Evolutionary conservation across 345 rosid genomes (phyloP).

Genomic region (Laguncularia racemosa): DNA sequence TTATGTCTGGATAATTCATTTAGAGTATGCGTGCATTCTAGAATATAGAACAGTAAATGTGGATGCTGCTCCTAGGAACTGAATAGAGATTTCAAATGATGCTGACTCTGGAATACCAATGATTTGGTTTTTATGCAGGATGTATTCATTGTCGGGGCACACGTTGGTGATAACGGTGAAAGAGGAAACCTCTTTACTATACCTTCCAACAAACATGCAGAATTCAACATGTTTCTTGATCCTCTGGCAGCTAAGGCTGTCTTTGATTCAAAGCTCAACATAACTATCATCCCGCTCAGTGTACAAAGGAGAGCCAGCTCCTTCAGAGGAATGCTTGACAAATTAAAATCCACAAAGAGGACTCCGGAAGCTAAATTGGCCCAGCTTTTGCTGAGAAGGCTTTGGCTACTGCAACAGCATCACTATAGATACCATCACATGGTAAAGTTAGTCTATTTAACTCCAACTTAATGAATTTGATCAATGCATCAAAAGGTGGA

Average conservation of each 20-base stretch:
- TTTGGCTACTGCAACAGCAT: conserved; percentile 34
- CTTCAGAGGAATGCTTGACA: conserved; percentile 26
- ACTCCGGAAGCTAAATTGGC: conserved; percentile 52
- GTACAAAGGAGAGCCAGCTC: conserved; percentile 39
- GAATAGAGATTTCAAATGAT: too few relatives aligned
- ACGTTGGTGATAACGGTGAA: conserved; percentile 19
- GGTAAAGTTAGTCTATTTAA: conserved; percentile 13
- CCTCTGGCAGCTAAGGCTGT: conserved; percentile 66
- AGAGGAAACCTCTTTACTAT: conserved; percentile 43
- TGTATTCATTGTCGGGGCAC: conserved; percentile 65
- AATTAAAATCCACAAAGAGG: conserved; percentile 16
- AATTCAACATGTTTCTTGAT: conserved; percentile 74
- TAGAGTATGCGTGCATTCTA: too few relatives aligned
- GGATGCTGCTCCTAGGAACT: too few relatives aligned
- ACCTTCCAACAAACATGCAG: conserved; percentile 44
- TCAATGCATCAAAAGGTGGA: not conserved
- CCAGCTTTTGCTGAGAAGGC: conserved; percentile 30
- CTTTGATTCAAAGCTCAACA: conserved; percentile 43
- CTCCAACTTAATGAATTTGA: not conserved
- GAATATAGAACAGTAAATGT: too few relatives aligned
- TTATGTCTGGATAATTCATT: not conserved
- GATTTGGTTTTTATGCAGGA: conserved; percentile 27
- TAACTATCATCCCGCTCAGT: conserved; percentile 63
- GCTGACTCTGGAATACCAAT: not conserved
- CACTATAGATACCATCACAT: conserved; percentile 49